phyloP scores from a whole-genome alignment of 257 asterid genomes.

The Nicotiana undulata region DNA sequence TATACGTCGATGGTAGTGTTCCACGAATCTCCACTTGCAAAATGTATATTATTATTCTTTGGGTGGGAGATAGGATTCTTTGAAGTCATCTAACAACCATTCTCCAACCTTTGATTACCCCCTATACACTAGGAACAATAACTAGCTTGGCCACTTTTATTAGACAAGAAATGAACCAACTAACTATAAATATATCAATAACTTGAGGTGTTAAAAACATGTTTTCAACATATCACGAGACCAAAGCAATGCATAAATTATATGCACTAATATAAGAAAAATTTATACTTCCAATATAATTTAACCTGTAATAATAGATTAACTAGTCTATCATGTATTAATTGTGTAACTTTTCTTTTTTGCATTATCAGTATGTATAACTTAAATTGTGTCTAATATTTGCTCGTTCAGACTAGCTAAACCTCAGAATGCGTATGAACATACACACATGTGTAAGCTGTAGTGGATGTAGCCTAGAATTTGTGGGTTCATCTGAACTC shows the following conservation, averaged over 20 bases:
- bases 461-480: too few species aligned
- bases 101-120: neutral
- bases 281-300: too few species aligned
- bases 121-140: slow-evolving; percentile 2
- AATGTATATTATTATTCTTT: slow-evolving; percentile 2
- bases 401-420: too few species aligned
- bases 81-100: neutral
- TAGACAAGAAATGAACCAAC: neutral
- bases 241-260: neutral
- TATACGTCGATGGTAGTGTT: slow-evolving; percentile 28
- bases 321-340: too few species aligned
- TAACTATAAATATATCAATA: neutral
- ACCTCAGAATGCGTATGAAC: neutral
- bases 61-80: neutral
- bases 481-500: too few species aligned
- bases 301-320: neutral
- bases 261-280: too few species aligned
- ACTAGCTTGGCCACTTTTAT: neutral
- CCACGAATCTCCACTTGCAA: slow-evolving; percentile 18
- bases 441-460: neutral
- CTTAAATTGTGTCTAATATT: too few species aligned
- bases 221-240: neutral
- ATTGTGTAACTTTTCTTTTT: too few species aligned
- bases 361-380: too few species aligned
- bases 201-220: neutral